These are phyloP conservation scores for Thelonectria blattea DNA, from an alignment of 2,329 filamentous ascomycete species.

Conservation along the genomic window DNA sequence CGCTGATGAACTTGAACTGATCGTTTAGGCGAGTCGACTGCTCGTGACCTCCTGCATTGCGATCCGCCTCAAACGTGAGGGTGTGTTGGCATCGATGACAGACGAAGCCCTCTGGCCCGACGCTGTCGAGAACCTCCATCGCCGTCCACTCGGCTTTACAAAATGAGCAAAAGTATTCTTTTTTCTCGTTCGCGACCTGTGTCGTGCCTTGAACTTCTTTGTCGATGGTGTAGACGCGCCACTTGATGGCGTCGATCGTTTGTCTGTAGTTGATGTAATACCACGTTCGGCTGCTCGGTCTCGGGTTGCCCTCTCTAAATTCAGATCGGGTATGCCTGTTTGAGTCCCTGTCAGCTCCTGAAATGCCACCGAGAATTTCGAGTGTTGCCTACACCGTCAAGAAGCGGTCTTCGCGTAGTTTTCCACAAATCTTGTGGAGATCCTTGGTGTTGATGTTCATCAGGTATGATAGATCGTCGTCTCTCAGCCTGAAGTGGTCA, in stretches of 20 bases:
- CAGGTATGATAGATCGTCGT: conserved; percentile 85
- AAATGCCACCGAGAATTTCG: not conserved
- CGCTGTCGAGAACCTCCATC: conserved; percentile 84
- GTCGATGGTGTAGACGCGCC: conserved; percentile 85
- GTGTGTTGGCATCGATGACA: conserved; percentile 78
- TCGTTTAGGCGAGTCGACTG: conserved; percentile 77
- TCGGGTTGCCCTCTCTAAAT: conserved; percentile 78
- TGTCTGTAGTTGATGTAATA: conserved; percentile 97
- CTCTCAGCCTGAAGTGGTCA: conserved; percentile 72
- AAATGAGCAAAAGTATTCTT: conserved; percentile 84
- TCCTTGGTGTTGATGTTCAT: conserved; percentile 92
- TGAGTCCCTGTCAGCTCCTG: conserved; percentile 51
- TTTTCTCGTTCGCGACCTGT: conserved; percentile 81
- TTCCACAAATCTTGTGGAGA: conserved; percentile 86
- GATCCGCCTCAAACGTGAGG: conserved; percentile 70
- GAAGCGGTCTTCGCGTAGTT: conserved; percentile 84
- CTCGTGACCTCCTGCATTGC: conserved; percentile 73
- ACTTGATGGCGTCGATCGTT: conserved; percentile 96
- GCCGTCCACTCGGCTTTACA: conserved; percentile 89
- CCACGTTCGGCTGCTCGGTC: conserved; percentile 86
- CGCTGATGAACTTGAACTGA: conserved; percentile 79
- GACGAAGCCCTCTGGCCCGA: conserved; percentile 74
- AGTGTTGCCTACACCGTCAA: conserved; percentile 70
- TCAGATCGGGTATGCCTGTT: conserved; percentile 71
- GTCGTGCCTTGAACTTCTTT: conserved; percentile 87